phyloP scores from a whole-genome alignment of 176 grass and related monocot genomes.

The Hsuehochloa calcarea region DNA sequence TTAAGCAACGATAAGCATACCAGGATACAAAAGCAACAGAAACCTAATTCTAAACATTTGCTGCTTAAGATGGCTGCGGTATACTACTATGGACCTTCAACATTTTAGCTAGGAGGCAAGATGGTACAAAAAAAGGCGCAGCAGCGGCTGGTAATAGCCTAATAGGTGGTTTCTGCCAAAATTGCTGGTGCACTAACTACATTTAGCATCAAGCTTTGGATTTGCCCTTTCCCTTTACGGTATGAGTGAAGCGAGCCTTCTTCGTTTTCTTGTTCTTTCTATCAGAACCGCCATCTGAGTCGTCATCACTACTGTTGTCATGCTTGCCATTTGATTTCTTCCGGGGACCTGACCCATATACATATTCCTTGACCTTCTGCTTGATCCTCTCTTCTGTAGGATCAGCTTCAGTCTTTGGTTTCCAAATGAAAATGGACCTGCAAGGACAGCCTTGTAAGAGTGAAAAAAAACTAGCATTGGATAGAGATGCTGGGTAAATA shows the following conservation, averaged over 20 bases:
- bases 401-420: slow-evolving; percentile 47
- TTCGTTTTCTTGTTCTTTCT: slow-evolving; percentile 59
- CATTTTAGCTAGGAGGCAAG: not conserved
- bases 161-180: not conserved
- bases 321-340: slow-evolving; percentile 64
- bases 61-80: not conserved
- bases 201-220: slow-evolving; percentile 35
- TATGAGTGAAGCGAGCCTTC: slow-evolving; percentile 53
- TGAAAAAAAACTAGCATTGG: not conserved
- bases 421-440: slow-evolving; percentile 95
- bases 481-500: not conserved
- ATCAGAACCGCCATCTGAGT: slow-evolving; percentile 40
- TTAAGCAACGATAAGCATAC: not conserved
- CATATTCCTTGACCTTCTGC: slow-evolving; percentile 62
- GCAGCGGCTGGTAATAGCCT: not conserved
- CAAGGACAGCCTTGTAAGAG: not conserved
- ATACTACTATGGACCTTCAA: not conserved
- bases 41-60: not conserved
- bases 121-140: slow-evolving; percentile 1
- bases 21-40: slow-evolving; percentile 14
- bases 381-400: slow-evolving; percentile 35
- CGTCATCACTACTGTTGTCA: slow-evolving; percentile 52
- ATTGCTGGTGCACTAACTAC: not conserved
- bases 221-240: slow-evolving; percentile 55
- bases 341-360: slow-evolving; percentile 46